Percentiles rank a stretch among this genome's conserved stretches.
Conservation (phyloP, 2,329 filamentous ascomycete genomes). For the Sporothrix pallida region DNA sequence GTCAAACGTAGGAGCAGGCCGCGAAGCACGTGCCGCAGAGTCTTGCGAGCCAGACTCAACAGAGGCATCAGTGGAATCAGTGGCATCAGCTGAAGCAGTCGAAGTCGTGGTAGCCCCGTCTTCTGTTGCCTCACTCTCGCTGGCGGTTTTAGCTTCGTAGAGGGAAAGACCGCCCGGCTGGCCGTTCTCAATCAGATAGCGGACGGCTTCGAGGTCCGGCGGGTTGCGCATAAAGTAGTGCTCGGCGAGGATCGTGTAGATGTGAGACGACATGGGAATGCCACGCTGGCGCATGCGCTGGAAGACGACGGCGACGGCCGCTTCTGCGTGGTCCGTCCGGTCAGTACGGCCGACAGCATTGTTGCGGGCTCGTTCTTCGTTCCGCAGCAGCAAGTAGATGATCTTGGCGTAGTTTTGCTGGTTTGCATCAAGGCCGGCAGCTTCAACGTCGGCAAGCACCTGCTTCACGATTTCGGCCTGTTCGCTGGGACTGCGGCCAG, state of each 20-base stretch:
- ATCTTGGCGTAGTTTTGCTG: slow-evolving; percentile 71
- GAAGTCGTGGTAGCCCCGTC: too few relatives aligned
- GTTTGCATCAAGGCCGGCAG: slow-evolving; percentile 63
- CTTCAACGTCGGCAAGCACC: slow-evolving; percentile 64
- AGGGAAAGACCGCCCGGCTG: slow-evolving; percentile 15
- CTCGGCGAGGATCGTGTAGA: slow-evolving; percentile 75
- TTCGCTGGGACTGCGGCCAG: slow-evolving; percentile 34
- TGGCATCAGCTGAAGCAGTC: not conserved
- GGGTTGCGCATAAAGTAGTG: slow-evolving; percentile 66
- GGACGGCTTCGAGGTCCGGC: slow-evolving; percentile 65
- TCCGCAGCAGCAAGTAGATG: slow-evolving; percentile 65
- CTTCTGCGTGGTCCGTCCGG: slow-evolving; percentile 42
- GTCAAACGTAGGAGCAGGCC: slow-evolving; percentile 51
- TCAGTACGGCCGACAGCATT: not conserved
- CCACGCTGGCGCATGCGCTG: slow-evolving; percentile 63
- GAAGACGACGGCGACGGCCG: slow-evolving; percentile 65
- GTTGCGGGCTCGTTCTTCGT: slow-evolving; percentile 34
- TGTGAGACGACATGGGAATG: slow-evolving; percentile 64
- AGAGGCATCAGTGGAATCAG: not conserved
- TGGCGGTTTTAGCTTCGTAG: not conserved
- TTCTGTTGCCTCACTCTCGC: too few relatives aligned
- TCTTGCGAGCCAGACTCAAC: not conserved
- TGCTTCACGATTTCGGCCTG: slow-evolving; percentile 49
- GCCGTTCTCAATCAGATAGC: slow-evolving; percentile 62
- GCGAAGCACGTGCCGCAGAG: not conserved